phyloP scores from a whole-genome alignment of 2,329 filamentous ascomycete genomes.

The Colletotrichum orbiculare region DNA sequence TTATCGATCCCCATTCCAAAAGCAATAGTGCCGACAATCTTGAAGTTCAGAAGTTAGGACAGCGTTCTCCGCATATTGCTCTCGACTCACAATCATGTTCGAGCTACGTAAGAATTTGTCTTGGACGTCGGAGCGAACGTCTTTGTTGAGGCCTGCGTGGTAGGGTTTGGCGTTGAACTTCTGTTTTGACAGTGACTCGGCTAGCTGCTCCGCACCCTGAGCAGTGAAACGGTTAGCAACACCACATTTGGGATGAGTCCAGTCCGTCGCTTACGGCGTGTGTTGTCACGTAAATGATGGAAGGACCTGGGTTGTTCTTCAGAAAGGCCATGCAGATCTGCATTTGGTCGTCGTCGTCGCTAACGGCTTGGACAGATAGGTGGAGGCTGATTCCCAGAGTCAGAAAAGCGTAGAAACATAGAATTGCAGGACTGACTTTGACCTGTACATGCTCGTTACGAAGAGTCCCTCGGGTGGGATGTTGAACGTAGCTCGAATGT shows the following conservation, averaged over 20 bases:
- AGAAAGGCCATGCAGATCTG: slow-evolving; percentile 60
- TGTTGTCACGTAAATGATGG: slow-evolving; percentile 70
- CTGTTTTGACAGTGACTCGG: slow-evolving; percentile 47
- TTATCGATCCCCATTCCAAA: slow-evolving; percentile 73
- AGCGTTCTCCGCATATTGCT: background rate
- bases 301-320: slow-evolving; percentile 61
- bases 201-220: slow-evolving; percentile 58
- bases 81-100: slow-evolving; percentile 46
- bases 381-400: slow-evolving; percentile 50
- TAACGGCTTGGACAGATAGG: slow-evolving; percentile 60
- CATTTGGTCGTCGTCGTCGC: slow-evolving; percentile 50
- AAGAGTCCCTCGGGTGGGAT: slow-evolving; percentile 64
- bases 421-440: slow-evolving; percentile 52
- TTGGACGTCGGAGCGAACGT: slow-evolving; percentile 58
- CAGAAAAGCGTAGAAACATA: background rate
- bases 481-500: slow-evolving; percentile 64
- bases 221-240: background rate
- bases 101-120: slow-evolving; percentile 62
- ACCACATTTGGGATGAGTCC: too few relatives aligned
- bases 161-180: slow-evolving; percentile 58
- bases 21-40: slow-evolving; percentile 65
- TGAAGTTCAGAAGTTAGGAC: background rate
- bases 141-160: slow-evolving; percentile 61
- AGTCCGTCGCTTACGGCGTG: slow-evolving; percentile 52
- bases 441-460: slow-evolving; percentile 67